Base-by-base conservation (phyloP, 768 basidiomycete genomes). In the Rhizopogon sp. region DNA sequence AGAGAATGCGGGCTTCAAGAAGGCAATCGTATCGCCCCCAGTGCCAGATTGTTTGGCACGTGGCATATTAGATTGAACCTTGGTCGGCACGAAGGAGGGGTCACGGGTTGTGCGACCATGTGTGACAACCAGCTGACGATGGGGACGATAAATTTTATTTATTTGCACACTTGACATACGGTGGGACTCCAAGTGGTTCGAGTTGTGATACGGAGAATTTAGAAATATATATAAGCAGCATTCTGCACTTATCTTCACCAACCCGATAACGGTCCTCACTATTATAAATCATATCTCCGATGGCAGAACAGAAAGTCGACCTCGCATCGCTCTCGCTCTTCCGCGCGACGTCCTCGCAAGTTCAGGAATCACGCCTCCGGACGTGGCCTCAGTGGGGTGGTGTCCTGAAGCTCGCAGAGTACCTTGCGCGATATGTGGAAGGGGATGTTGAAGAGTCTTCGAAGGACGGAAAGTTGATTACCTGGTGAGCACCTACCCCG, bases 321-420 rank as follows among this genome's bases (percentile, higher is more conserved):
- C 50, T 66, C 31, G 57, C 62, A 25, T 59, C 60, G 16, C 56
- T 79, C 10, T 76, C 80, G 0, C 58, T 83, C 6, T 80, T 77
- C 60, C 67, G 64, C 6, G 83, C 81, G 37, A 82, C 79, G 11
- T 63, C 64, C 5, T 72, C 72, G 43, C 82, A 85, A 60, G 63
- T 67, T 3, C 46, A 68, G 3, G 75, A 73, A 54, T 71, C 78
- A 25, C 72, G 79, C 43, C 68, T 68, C 41, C 64, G 75, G 40
- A 70, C 73, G 8, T 67, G 63, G 37, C 62, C 51, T 9, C 62
- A 74, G 58, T 85, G 81, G 82, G 75, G 73, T 3, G 72, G 65
- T 50, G 71, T 70, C 2, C 58, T 77, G 56, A 70, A 72, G 0
- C 40, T 75, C n/a, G 76, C 80, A 43, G 71, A 79, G 55, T 84